Base-by-base conservation (phyloP, 768 basidiomycete species). In the Agrocybe praecox region DNA sequence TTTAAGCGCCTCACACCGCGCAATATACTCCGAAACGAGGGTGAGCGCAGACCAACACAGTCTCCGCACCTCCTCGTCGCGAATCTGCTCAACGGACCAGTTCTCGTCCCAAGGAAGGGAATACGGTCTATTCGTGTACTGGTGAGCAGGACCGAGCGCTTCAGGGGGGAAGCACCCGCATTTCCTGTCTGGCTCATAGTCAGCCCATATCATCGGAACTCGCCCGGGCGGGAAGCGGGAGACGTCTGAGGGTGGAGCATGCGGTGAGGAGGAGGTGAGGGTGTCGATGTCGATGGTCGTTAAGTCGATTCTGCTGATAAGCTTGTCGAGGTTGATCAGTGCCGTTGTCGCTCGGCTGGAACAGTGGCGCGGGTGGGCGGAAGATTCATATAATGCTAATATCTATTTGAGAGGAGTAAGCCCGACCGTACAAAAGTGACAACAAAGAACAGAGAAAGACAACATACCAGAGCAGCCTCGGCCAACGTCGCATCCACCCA, bases 21-120 rank as follows among this genome's bases (percentile, higher is more conserved):
- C 82, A 15, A 86, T 84, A 64, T 89, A 87, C 54, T 79, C 83
- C 8, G 89, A 83, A 52, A 89, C 80, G 23, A 92, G 78, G 56
- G 81, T 80, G 40, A 93, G 79, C 17, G 90, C 81, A 56, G 82
- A 81, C 91, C 91, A 92, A 65, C 87, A 89, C 17, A 92, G 75
- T 22, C 91, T 74, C n/a, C 90, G 80, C 54, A 84, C 84, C 62
- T 90, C 87, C 65, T 93, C 91, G 52, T 80, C 81, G 34, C 80
- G 80, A 32, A 80, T 77, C 59, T 92, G 81, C 0, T 72, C 73
- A 0, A 74, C 66, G 2, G 76, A 73, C 88, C 88, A 90, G 2
- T 69, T 57, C 0, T 77, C 67, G 62, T 86, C 80, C 90, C 90
- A 93, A 1, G 84, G 81, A 6, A 85, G 78, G 11, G 74, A 74